phyloP scores from a whole-genome alignment of 2,329 filamentous ascomycete genomes.

The Pseudodiploospora longispora region DNA sequence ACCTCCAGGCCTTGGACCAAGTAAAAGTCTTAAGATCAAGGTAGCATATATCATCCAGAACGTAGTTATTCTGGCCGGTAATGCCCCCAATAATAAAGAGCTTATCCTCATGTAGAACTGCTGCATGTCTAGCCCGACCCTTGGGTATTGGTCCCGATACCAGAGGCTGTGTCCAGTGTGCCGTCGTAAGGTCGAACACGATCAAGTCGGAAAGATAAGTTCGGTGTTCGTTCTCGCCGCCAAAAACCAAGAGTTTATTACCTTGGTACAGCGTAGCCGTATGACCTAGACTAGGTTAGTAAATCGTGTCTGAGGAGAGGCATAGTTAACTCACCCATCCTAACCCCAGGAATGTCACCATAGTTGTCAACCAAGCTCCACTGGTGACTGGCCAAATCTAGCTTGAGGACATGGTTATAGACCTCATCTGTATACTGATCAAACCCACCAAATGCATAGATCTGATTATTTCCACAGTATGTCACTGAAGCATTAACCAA shows the following conservation, averaged over 20 bases:
- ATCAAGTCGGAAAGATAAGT: constrained; percentile 94
- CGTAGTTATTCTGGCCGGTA: constrained; percentile 83
- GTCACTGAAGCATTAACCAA: constrained; percentile 97
- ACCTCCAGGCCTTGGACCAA: constrained; percentile 94
- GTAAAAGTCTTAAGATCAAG: constrained; percentile 95
- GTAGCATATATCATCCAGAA: constrained; percentile 93
- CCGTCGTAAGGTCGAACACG: constrained; percentile 88
- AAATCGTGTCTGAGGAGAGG: neutral
- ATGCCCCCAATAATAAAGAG: constrained; percentile 95
- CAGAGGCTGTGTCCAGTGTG: constrained; percentile 90
- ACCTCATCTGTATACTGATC: constrained; percentile 99
- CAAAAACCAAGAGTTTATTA: constrained; percentile 93
- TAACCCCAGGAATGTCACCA: constrained; percentile 91
- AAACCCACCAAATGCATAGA: constrained; percentile 96
- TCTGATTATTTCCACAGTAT: constrained; percentile 95
- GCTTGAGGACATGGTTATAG: constrained; percentile 89
- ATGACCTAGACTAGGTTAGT: constrained; percentile 54
- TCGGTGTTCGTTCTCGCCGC: constrained; percentile 94
- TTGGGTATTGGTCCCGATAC: constrained; percentile 78
- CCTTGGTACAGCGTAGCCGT: constrained; percentile 91
- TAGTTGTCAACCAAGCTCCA: constrained; percentile 98
- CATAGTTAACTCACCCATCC: constrained; percentile 79
- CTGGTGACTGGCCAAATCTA: constrained; percentile 80
- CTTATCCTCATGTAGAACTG: constrained; percentile 92
- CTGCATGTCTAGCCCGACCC: constrained; percentile 85